Evolutionary conservation across 768 basidiomycete species (phyloP), one percentile per base, ranked within the genome.

Genomic region (Mycena alexandri): DNA sequence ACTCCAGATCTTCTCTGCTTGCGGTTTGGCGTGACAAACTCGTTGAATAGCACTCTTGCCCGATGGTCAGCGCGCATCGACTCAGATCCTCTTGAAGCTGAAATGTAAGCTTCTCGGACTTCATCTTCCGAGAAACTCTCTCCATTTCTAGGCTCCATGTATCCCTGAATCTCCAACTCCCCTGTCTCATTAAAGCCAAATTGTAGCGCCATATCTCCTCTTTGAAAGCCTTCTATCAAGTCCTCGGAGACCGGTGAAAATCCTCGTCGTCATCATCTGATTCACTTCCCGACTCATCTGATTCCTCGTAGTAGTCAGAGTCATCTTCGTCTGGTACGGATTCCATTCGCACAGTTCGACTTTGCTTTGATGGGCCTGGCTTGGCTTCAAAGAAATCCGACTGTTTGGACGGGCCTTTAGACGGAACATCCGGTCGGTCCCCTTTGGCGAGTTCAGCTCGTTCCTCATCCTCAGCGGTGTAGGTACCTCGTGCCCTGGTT

Each of bases 111-210:
- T 34, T 25, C 50, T 33, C 14, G 7, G 9, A 52, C 7, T 14
- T 52, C 50, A 19, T 52, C n/a, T 19, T 52, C 50, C 2, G 3
- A 5, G 25, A 52, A 36, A 19, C n/a, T 24, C 22, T 33, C 33
- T 17, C 50, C 55, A 11, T 55, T 50, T 36, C 6, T 17, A 9
- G 53, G 29, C 19, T 50, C 36, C 10, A 42, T 14, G 34, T 50
- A 61, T 38, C 41, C 46, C n/a, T 60, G 22, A 38, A 68, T 43
- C 33, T 63, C 47, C 21, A 73, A 38, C 16, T 52, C 50, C 0
- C 16, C 16, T 33, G 14, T 16, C 13, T 14, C 17, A 10, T 33
- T 52, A 14, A 52, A 52, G 2, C 50, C 29, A 10, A 52, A 52
- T 8, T 52, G 10, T 16, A 52, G 14, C 17, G 50, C 50, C 16